phyloP scores from a whole-genome alignment of 78 protist species.

The Dictyostelium citrinum region DNA sequence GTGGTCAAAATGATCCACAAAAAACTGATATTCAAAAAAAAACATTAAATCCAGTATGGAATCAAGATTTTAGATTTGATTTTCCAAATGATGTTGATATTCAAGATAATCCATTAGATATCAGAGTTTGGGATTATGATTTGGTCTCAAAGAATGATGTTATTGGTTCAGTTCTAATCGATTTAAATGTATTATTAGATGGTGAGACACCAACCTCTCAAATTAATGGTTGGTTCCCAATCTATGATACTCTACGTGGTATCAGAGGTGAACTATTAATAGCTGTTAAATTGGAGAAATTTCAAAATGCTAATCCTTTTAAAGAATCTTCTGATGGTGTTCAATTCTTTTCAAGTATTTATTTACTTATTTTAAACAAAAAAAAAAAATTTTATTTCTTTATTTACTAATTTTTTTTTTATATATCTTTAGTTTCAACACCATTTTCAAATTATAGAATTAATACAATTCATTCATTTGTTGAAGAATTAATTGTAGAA shows the following conservation, averaged over 20 bases:
- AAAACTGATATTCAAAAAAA: slow-evolving; percentile 80
- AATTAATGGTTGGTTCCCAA: slow-evolving; percentile 93
- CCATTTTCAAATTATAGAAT: slow-evolving; percentile 78
- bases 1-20: slow-evolving; percentile 69
- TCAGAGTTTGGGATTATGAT: slow-evolving; percentile 95
- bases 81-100: slow-evolving; percentile 84
- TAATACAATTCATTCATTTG: slow-evolving; percentile 48
- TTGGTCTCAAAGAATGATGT: slow-evolving; percentile 87
- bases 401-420: background rate
- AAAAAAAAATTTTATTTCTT: background rate
- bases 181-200: slow-evolving; percentile 72
- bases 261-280: slow-evolving; percentile 91
- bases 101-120: slow-evolving; percentile 91
- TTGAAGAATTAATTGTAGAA: slow-evolving; percentile 83
- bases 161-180: slow-evolving; percentile 91
- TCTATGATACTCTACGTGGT: slow-evolving; percentile 92
- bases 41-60: slow-evolving; percentile 91
- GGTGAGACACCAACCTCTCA: slow-evolving; percentile 83
- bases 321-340: slow-evolving; percentile 89
- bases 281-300: slow-evolving; percentile 73
- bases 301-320: slow-evolving; percentile 85
- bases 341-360: slow-evolving; percentile 80
- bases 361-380: background rate
- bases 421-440: slow-evolving; percentile 29
- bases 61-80: slow-evolving; percentile 87